These are phyloP conservation scores for Vanrija sp. DNA, from an alignment of 1,284 basidiomycete genomes.

Conservation along the genomic window DNA sequence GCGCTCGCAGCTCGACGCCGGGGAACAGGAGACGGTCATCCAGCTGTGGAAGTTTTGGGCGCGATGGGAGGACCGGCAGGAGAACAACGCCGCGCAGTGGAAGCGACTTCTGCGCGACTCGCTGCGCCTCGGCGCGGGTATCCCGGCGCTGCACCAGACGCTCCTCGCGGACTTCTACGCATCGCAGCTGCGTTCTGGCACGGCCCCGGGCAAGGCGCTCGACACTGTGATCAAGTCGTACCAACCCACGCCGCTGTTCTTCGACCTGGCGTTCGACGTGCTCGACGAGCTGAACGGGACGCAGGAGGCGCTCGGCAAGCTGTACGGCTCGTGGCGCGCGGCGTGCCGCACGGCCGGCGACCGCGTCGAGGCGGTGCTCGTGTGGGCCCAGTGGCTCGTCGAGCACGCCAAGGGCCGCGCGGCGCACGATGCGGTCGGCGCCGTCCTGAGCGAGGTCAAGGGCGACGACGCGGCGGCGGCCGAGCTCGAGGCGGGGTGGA, in stretches of 20 bases:
- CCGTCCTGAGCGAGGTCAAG: constrained; percentile 25
- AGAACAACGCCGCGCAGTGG: constrained; percentile 10
- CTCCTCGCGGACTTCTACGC: constrained; percentile 20
- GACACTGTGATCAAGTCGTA: constrained; percentile 17
- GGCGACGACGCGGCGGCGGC: constrained; percentile 9
- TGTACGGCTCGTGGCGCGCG: constrained; percentile 30
- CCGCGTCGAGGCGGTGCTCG: constrained; percentile 23
- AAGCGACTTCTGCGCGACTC: constrained; percentile 23
- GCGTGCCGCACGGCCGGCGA: constrained; percentile 15
- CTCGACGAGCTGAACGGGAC: constrained; percentile 12
- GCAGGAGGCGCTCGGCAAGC: constrained; percentile 13
- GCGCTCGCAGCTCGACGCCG: constrained; percentile 1
- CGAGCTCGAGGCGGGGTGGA: constrained; percentile 25
- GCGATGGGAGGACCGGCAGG: constrained; percentile 11
- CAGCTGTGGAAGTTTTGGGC: constrained; percentile 30
- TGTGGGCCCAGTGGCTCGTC: constrained; percentile 27
- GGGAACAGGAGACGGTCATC: constrained; percentile 15
- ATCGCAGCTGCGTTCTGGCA: constrained; percentile 5
- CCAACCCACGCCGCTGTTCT: constrained; percentile 21
- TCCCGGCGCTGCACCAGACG: constrained; percentile 22
- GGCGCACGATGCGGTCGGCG: constrained; percentile 26
- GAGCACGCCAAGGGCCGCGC: constrained; percentile 19
- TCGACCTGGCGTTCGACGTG: constrained; percentile 19
- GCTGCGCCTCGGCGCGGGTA: constrained; percentile 14
- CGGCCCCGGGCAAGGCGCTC: not conserved